Base-by-base conservation (phyloP, 2,329 filamentous ascomycete species). In the Ceratocystis diversiconidia region DNA sequence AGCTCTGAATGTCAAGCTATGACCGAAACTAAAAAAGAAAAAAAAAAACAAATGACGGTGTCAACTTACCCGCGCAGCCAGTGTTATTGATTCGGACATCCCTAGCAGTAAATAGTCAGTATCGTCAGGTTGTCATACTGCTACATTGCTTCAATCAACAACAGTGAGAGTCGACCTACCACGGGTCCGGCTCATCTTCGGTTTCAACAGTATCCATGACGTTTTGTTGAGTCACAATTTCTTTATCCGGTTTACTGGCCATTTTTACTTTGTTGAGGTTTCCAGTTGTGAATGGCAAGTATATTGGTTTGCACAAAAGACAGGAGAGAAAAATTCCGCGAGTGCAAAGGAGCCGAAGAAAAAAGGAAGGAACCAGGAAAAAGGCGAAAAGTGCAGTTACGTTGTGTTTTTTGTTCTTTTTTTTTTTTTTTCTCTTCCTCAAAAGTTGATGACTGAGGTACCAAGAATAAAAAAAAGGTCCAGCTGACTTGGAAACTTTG, bases 61-160 rank as follows among this genome's bases (percentile, higher is more conserved):
- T 5, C 52, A n/a, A 66, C 78, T 73, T 77, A 95, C 92, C 86
- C 76, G 91, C 84, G 73, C 92, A 97, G 67, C 92, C 94, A 2
- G 92, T 97, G 79, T 90, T 96, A 79, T 90, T 95, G 75, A 97
- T 97, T 73, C 94, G 83, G 82, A 96, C 92, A 79, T 97, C 92
- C 92, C 92, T 25, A 25, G 22, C 22, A 25, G 22, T 25, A 25
- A 25, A 25, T 25, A 25, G 22, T 25, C 22, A 55, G 30, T 41
- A 50, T 30, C 44, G 25, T n/a, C 28, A 10, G 30, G n/a, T 36
- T 17, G n/a, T 2, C 25, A 36, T 22, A 59, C 25, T 32, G 30
- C 55, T 32, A 15, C 36, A 36, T 19, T 19, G 25, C 25, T 17
- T 59, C 22, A 25, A 17, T 32, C 5, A 6, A 36, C 55, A 25